A percentile compares a stretch with the other conserved stretches of the same genome.
These are phyloP conservation scores for Ophiostoma sp. DNA, from an alignment of 2,329 filamentous ascomycete species.

Conservation along the genomic window DNA sequence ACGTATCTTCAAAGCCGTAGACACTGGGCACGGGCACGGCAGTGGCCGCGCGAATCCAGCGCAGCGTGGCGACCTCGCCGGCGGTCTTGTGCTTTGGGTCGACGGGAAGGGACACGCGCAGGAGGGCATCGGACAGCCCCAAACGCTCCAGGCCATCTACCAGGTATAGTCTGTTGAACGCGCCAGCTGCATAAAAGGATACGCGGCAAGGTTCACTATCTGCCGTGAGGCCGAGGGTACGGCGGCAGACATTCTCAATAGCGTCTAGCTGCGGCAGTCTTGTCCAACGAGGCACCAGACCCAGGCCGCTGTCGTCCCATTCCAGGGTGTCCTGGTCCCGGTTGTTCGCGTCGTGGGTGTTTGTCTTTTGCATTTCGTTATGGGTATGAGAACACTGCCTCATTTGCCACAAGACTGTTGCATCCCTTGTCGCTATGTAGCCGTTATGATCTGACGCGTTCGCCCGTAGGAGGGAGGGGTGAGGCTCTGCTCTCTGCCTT, in stretches of 20 bases:
- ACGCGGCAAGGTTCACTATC: background rate
- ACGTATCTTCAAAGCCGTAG: background rate
- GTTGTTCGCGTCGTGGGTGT: too few relatives aligned
- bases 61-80: background rate
- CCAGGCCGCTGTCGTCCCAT: background rate
- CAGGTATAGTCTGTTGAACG: background rate
- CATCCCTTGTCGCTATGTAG: too few relatives aligned
- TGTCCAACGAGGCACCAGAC: too few relatives aligned
- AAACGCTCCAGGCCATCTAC: background rate
- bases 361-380: too few relatives aligned
- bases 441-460: too few relatives aligned
- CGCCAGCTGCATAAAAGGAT: background rate
- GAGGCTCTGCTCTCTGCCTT: too few relatives aligned
- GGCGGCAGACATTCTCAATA: background rate
- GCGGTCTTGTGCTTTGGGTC: background rate
- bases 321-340: background rate
- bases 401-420: too few relatives aligned
- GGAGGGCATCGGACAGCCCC: background rate
- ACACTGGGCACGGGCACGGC: background rate
- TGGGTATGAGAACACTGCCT: too few relatives aligned
- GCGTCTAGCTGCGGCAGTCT: background rate
- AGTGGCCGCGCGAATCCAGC: background rate
- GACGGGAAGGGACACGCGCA: background rate
- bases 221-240: too few relatives aligned
- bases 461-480: too few relatives aligned